Evolutionary conservation across 176 grass and related monocot genomes (phyloP).

Genomic region (Saccharum spontaneum): DNA sequence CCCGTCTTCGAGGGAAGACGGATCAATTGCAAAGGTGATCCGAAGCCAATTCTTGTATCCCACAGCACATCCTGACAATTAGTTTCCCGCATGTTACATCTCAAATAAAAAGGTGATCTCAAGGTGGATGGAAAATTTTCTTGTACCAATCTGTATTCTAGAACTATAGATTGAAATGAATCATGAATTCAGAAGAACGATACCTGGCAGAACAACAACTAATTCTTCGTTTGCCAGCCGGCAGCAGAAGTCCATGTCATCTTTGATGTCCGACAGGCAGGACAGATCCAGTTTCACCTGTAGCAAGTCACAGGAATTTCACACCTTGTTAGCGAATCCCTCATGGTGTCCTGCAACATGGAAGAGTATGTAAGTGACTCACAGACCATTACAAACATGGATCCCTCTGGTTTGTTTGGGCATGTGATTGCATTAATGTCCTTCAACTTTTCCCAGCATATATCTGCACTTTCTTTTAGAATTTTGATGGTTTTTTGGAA

Average conservation of each 20-base stretch:
- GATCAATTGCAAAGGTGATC: conserved; percentile 54
- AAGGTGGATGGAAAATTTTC: not conserved
- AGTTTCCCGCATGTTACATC: not conserved
- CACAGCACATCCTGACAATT: conserved; percentile 42
- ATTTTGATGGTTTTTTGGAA: conserved; percentile 36
- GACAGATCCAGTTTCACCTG: conserved; percentile 70
- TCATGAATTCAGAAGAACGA: not conserved
- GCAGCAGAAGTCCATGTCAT: conserved; percentile 81
- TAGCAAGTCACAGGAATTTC: not conserved
- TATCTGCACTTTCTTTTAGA: conserved; percentile 35
- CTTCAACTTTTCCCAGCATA: conserved; percentile 64
- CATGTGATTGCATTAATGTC: conserved; percentile 51
- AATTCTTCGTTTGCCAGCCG: conserved; percentile 69
- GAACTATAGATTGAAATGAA: not conserved
- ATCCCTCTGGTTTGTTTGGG: conserved; percentile 62
- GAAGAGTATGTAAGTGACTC: not conserved
- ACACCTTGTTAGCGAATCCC: not conserved
- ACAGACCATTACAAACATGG: conserved; percentile 77
- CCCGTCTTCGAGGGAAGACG: conserved; percentile 64
- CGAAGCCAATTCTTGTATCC: conserved; percentile 75
- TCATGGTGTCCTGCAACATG: not conserved
- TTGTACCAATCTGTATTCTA: not conserved
- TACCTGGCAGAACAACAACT: conserved; percentile 68
- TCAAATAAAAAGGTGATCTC: not conserved
- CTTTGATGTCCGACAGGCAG: conserved; percentile 52